Evolutionary conservation across 2,329 filamentous ascomycete genomes (phyloP).

Genomic region (Aurifilum marmelostoma): DNA sequence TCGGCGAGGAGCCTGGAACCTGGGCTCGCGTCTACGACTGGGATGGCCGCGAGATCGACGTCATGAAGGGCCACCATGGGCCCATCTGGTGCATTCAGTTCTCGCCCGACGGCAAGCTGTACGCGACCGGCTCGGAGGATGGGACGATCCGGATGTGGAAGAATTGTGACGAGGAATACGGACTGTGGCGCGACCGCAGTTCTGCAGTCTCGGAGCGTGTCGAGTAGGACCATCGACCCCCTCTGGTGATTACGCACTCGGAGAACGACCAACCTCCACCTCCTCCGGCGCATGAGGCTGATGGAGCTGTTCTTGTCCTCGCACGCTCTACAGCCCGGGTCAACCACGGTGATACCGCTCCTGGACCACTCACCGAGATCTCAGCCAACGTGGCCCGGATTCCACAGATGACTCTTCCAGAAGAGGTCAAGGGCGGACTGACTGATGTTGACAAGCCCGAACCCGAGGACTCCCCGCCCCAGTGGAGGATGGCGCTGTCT

Average conservation of each 20-base stretch:
- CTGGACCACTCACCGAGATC: conserved; percentile 23
- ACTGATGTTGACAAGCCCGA: conserved; percentile 14
- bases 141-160: conserved; percentile 95
- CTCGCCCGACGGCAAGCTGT: conserved; percentile 92
- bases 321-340: neutral
- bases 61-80: conserved; percentile 95
- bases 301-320: neutral
- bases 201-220: conserved; percentile 30
- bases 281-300: neutral
- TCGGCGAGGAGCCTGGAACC: conserved; percentile 88
- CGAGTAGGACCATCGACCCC: conserved; percentile 29
- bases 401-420: conserved; percentile 14
- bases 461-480: conserved; percentile 1
- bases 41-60: conserved; percentile 82
- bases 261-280: conserved; percentile 23
- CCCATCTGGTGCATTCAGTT: conserved; percentile 97
- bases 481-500: conserved; percentile 27
- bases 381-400: conserved; percentile 28
- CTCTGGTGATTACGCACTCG: conserved; percentile 22
- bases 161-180: conserved; percentile 68
- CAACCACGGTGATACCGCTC: neutral
- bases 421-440: conserved; percentile 11
- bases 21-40: conserved; percentile 96
- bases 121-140: conserved; percentile 95
- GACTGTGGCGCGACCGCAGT: conserved; percentile 62